Conservation (phyloP, 306 rosid genomes). For the Dalbergia cochinchinensis region DNA sequence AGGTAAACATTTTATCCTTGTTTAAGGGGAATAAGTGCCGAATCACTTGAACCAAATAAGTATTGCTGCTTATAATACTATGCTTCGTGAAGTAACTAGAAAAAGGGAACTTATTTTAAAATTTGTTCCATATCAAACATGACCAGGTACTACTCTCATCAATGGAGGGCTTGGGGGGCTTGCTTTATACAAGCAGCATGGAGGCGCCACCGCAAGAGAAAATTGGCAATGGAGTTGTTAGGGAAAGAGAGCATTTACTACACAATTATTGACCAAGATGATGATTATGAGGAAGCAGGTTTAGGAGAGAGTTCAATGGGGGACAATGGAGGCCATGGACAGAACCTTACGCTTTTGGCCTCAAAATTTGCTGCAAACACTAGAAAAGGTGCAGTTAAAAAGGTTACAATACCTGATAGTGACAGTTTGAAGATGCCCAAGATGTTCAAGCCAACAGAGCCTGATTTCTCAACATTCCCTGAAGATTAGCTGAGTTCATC, state of each 20-base stretch:
- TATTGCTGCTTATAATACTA: too few relatives aligned
- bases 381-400: constrained; percentile 56
- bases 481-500: constrained; percentile 41
- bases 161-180: constrained; percentile 93
- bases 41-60: too few relatives aligned
- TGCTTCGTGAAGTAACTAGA: too few relatives aligned
- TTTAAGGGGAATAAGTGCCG: too few relatives aligned
- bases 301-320: constrained; percentile 26
- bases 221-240: constrained; percentile 66
- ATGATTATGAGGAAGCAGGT: constrained; percentile 7
- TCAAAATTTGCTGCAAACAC: constrained; percentile 82
- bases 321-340: background rate
- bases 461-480: constrained; percentile 70
- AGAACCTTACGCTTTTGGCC: constrained; percentile 67
- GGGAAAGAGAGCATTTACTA: constrained; percentile 63
- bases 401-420: constrained; percentile 54
- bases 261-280: constrained; percentile 45
- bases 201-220: constrained; percentile 70
- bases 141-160: constrained; percentile 76
- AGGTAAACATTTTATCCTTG: too few relatives aligned
- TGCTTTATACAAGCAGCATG: constrained; percentile 85
- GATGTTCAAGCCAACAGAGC: constrained; percentile 88
- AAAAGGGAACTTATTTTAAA: background rate
- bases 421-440: constrained; percentile 79
- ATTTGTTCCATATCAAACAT: background rate